A percentile compares a stretch with the other conserved stretches of the same genome.
Conservation (phyloP, 2,329 filamentous ascomycete genomes). For the Cadophora gregata region DNA sequence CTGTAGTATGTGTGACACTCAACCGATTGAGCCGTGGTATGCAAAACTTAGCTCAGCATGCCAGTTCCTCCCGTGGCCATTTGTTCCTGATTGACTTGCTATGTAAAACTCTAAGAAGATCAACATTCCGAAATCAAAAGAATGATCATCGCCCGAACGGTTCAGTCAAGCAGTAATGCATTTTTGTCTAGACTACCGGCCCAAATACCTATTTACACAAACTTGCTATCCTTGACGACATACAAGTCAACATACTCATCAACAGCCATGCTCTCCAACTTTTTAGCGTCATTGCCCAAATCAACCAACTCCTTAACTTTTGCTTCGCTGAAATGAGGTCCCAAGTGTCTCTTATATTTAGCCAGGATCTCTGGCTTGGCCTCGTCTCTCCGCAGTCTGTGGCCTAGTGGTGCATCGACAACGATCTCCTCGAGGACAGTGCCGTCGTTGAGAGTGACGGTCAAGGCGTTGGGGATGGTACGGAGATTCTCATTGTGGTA, state of each 20-base stretch:
- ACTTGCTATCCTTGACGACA: conserved; percentile 66
- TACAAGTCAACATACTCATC: conserved; percentile 95
- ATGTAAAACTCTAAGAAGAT: no score
- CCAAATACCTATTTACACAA: conserved; percentile 47
- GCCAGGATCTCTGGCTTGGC: conserved; percentile 95
- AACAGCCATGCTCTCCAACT: conserved; percentile 80
- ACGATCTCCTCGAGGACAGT: conserved; percentile 89
- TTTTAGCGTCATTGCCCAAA: conserved; percentile 75
- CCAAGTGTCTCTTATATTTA: conserved; percentile 94
- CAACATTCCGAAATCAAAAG: background rate
- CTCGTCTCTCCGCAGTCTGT: conserved; percentile 89
- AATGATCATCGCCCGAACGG: background rate
- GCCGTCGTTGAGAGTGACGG: conserved; percentile 92
- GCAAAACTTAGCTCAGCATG: no score
- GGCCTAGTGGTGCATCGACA: conserved; percentile 92
- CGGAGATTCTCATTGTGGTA: conserved; percentile 95
- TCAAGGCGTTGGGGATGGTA: conserved; percentile 96
- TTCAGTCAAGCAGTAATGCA: conserved; percentile 10
- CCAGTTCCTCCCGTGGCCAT: no score
- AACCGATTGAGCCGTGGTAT: no score
- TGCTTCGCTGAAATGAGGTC: conserved; percentile 77
- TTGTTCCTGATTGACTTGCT: no score
- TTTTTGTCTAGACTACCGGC: conserved; percentile 11
- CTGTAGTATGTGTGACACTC: no score
- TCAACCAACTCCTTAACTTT: conserved; percentile 84